Evolutionary conservation across 768 basidiomycete genomes (phyloP).

Genomic region (Phaffia australis): DNA sequence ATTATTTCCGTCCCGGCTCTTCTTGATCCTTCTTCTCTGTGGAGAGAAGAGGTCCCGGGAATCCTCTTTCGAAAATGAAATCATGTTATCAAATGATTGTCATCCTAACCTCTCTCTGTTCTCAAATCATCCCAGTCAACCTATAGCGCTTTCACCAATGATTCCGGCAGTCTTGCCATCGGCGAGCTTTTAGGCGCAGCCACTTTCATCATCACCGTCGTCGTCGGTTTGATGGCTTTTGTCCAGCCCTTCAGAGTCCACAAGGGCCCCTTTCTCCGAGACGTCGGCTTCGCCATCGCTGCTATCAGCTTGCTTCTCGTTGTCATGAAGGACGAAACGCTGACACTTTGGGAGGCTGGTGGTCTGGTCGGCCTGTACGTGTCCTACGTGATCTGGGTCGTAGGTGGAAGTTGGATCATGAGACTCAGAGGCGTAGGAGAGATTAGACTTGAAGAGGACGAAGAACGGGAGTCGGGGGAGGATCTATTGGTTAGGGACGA

Average conservation of each 20-base stretch:
- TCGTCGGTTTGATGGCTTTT: conserved; percentile 95
- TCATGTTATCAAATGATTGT: not conserved
- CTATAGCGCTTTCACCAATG: conserved; percentile 75
- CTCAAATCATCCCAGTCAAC: conserved; percentile 46
- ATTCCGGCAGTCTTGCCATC: conserved; percentile 79
- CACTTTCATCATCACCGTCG: conserved; percentile 88
- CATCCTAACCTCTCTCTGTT: not conserved
- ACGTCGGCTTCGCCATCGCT: conserved; percentile 85
- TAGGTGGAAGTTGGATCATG: conserved; percentile 49
- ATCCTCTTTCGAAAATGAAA: not conserved
- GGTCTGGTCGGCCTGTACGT: conserved; percentile 62
- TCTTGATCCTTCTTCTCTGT: not conserved
- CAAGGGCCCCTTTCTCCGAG: conserved; percentile 70
- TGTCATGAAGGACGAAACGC: conserved; percentile 64
- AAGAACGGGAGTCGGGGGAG: conserved; percentile 51
- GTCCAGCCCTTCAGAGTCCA: conserved; percentile 87
- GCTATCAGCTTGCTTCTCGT: conserved; percentile 65
- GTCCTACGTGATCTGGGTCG: conserved; percentile 64
- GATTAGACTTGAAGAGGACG: conserved; percentile 43
- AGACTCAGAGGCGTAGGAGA: conserved; percentile 47
- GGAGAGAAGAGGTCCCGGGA: not conserved
- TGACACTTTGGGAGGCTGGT: conserved; percentile 62
- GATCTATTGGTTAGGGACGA: not conserved
- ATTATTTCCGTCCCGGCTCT: not conserved
- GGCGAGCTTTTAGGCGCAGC: conserved; percentile 94